These are phyloP conservation scores for Pichia phayaonensis DNA, from an alignment of 805 yeast species.

Conservation along the genomic window DNA sequence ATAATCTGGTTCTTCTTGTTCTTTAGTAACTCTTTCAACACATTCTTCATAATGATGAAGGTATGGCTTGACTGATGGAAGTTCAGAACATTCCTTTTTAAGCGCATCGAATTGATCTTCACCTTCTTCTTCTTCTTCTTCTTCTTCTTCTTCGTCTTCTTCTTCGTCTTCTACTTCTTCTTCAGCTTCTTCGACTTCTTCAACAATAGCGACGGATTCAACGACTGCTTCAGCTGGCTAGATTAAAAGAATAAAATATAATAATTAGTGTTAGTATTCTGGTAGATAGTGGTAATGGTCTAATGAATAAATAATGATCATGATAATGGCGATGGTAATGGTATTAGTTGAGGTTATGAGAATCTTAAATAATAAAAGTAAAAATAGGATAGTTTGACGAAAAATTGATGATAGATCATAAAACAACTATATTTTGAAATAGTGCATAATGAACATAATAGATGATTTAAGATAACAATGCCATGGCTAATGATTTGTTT, in stretches of 20 bases:
- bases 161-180: constrained; percentile 35
- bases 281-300: no score
- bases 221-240: constrained; percentile 26
- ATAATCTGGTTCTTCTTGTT: constrained; percentile 76
- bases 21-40: constrained; percentile 88
- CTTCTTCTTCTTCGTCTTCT: constrained; percentile 33
- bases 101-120: constrained; percentile 60
- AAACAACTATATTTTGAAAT: no score
- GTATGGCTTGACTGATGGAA: constrained; percentile 60
- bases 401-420: no score
- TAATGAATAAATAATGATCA: no score
- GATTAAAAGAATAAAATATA: neutral
- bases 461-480: no score
- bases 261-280: no score
- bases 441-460: no score
- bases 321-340: no score
- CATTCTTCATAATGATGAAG: constrained; percentile 92
- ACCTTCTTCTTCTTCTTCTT: constrained; percentile 48
- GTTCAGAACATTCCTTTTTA: constrained; percentile 61
- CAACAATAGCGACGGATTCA: constrained; percentile 34
- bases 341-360: no score
- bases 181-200: constrained; percentile 38
- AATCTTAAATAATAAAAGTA: no score
- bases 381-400: no score
- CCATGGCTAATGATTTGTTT: no score